Base-by-base conservation (phyloP, 306 rosid species). In the Vachellia collinsii region DNA sequence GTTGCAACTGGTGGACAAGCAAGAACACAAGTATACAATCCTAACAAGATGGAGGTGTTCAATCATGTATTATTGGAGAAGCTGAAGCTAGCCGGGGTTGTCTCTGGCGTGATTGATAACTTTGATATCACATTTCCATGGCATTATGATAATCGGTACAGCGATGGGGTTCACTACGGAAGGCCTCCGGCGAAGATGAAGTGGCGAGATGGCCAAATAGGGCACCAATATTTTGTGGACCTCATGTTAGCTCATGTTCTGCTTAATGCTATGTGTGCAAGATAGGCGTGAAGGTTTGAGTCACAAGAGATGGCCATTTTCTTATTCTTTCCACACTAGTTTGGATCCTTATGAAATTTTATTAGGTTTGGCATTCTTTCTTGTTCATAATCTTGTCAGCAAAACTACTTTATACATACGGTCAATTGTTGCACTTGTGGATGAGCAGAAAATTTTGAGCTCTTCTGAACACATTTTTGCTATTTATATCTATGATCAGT, bases 171-270 rank as follows among this genome's bases (percentile, higher is more conserved):
- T 83, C 98, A 94, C 75, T 94, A 94, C 38, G 97, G 98, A 51
- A 88, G 97, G 7, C 90, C 90, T 78, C 98, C 98, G 1, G 83
- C 81, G 0, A 92, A 91, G 82, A 80, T 86, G 84, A 89, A 79
- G 88, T 94, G 98, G 98, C 86, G 94, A 51, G 97, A 94, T 70
- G 97, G 97, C 20, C 66, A 85, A 56, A 89, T 92, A 19, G 98
- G 98, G 79, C 98, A 94, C 87, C 94, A 92, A 36, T 94, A 94
- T 80, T 94, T 94, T 79, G 93, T 92, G 7, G 97, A 94, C 87
- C 88, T 94, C 71, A 92, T 94, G 97, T 83, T 94, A 80, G 91
- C 86, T 89, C 98, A 94, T 86, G 87, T 92, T 74, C 82, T 92
- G 81, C 89, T 94, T 54, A 94, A 92, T 84, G 94, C 90, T 5